These are phyloP conservation scores for Suillus cothurnatus DNA, from an alignment of 768 basidiomycete species.

Conservation along the genomic window DNA sequence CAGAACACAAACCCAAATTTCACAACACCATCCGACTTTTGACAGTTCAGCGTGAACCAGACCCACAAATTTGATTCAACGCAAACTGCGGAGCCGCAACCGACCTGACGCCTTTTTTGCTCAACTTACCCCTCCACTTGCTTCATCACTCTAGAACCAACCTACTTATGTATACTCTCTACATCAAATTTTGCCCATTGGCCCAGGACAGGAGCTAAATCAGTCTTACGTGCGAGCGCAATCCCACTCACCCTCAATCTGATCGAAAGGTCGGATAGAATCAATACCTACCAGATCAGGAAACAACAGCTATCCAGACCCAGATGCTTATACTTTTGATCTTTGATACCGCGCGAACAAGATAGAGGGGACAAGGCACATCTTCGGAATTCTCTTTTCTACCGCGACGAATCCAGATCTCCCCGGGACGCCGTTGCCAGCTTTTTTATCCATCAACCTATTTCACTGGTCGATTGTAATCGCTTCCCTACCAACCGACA, in stretches of 20 bases:
- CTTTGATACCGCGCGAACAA: not conserved
- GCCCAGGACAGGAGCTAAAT: not conserved
- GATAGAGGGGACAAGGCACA: not conserved
- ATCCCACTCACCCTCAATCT: conserved; percentile 7
- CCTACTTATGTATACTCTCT: not conserved
- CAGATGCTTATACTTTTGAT: not conserved
- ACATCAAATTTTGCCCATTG: not conserved
- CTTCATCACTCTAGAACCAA: not conserved
- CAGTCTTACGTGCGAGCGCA: conserved; percentile 6
- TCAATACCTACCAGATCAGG: not conserved
- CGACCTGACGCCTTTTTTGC: not conserved
- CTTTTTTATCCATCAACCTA: not conserved
- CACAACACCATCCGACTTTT: not conserved
- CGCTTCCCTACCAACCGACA: not conserved
- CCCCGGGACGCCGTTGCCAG: conserved; percentile 1
- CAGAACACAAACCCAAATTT: not conserved
- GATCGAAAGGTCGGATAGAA: conserved; percentile 4
- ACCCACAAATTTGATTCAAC: not conserved
- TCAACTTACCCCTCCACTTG: not conserved
- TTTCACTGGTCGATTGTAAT: not conserved
- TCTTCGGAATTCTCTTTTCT: not conserved
- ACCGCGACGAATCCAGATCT: not conserved
- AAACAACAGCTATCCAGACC: not conserved
- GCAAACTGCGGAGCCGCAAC: not conserved
- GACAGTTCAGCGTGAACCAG: not conserved